Base-by-base conservation (phyloP, 352 stramenopile genomes). In the Thalassiosira tumida region DNA sequence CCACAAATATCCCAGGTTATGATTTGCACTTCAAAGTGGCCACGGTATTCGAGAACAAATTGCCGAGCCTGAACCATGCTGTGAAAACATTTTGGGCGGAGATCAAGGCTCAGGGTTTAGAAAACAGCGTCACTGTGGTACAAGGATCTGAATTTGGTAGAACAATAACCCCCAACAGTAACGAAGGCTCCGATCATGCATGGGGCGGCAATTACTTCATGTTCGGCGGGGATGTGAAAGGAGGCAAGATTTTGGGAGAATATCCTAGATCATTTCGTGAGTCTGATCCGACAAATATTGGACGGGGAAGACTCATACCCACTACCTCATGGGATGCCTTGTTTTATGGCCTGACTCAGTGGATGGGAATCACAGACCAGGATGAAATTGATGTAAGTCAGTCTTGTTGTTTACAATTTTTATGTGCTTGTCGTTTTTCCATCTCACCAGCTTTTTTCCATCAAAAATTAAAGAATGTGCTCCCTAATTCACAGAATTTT, bases 1-100 rank as follows among this genome's bases (percentile, higher is more conserved):
- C 24, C 33, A 21, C 65, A 43, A 15, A 47, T 31, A 51, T 51
- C 35, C 6, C 67, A 79, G 73, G 95, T 40, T 98, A 88, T 83
- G 96, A 98, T 90, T 93, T 94, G 35, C 96, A 98, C 72, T 92
- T 70, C 38, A 65, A 94, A 21, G 72, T 96, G 5, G 67, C 40
- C 24, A 47, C 50, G 1, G 84, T 93, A 24, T 83, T 97, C 38
- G 40, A 85, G 29, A 76, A 89, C 29, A 93, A 96, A 73, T 81
- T 94, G 10, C 86, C 88, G 17, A 84, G 85, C 76, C 75, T 97
- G n/a, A 94, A 97, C 81, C 29, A 78, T 31, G 95, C 84, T 21
- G 81, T 95, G 24, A 70, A 21, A 83, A 90, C 81, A 15, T 95
- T 97, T 92, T 94, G 95, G 96, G 85, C 90, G 62, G 79, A 91